Evolutionary conservation across 2,329 filamentous ascomycete genomes (phyloP).

Genomic region (Colletotrichum sp.): DNA sequence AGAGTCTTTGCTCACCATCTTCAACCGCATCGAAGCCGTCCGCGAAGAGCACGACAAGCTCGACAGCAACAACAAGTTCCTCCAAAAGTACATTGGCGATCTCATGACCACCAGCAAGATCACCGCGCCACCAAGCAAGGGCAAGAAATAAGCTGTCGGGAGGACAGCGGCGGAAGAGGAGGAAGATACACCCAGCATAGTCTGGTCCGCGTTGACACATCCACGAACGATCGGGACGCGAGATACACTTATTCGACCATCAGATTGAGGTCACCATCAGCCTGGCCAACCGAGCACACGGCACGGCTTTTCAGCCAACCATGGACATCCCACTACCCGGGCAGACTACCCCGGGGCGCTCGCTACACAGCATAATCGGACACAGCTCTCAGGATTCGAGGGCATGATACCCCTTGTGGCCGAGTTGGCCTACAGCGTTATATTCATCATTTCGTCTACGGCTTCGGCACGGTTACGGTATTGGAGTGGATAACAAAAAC

Average conservation of each 20-base stretch:
- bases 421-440: conserved; percentile 19
- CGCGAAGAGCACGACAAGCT: conserved; percentile 96
- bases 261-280: background rate
- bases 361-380: conserved; percentile 16
- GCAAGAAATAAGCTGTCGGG: conserved; percentile 52
- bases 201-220: background rate
- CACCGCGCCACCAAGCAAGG: conserved; percentile 59
- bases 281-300: background rate
- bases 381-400: conserved; percentile 13
- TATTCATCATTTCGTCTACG: conserved; percentile 16
- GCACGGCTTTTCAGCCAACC: background rate
- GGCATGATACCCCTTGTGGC: conserved; percentile 21
- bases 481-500: conserved; percentile 18
- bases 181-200: background rate
- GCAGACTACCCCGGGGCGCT: background rate
- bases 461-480: conserved; percentile 20
- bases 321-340: background rate
- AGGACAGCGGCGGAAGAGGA: background rate
- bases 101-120: conserved; percentile 87
- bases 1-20: conserved; percentile 85
- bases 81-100: conserved; percentile 98
- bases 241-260: background rate
- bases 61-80: conserved; percentile 94
- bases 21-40: conserved; percentile 93
- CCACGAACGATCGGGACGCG: background rate